Percentiles rank a stretch among this genome's conserved stretches.
Conservation (phyloP, 352 stramenopile genomes). For the Pythium aristosporum region DNA sequence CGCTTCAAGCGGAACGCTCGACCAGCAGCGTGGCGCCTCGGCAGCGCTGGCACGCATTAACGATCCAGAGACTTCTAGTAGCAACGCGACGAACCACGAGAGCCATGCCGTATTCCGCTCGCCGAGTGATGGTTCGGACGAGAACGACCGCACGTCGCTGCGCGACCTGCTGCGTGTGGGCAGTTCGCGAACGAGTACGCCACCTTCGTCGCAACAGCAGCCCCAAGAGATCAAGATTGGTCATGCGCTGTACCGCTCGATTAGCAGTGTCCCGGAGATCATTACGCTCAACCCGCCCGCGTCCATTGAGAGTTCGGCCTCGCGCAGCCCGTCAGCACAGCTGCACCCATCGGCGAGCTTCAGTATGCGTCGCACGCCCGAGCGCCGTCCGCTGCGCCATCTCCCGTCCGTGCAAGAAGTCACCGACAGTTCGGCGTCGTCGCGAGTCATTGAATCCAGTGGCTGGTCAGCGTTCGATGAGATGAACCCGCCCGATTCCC, state of each 20-base stretch:
- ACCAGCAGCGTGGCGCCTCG: conserved; percentile 17
- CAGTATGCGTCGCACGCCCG: conserved; percentile 9
- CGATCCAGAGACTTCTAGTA: background rate
- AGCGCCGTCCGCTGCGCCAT: conserved; percentile 6
- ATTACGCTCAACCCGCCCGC: conserved; percentile 6
- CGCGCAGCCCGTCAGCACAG: conserved; percentile 10
- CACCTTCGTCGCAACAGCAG: background rate
- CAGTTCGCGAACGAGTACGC: background rate
- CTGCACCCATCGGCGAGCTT: conserved; percentile 7
- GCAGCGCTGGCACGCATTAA: conserved; percentile 17
- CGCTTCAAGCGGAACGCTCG: background rate
- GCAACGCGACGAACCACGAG: conserved; percentile 1
- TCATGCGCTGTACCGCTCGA: conserved; percentile 16
- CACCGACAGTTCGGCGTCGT: background rate
- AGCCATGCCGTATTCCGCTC: conserved; percentile 18
- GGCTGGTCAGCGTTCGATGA: conserved; percentile 3
- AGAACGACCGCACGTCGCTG: conserved; percentile 5
- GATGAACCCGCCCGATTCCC: conserved; percentile 8
- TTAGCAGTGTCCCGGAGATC: conserved; percentile 20
- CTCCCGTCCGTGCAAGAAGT: conserved; percentile 21
- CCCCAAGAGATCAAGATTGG: conserved; percentile 20
- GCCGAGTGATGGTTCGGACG: conserved; percentile 19
- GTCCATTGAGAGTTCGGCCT: background rate
- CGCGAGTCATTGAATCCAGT: conserved; percentile 4
- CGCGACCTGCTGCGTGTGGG: background rate